These are phyloP conservation scores for Dimargaris cristalligena DNA, from an alignment of 192 early-diverging fungal species.

Conservation along the genomic window DNA sequence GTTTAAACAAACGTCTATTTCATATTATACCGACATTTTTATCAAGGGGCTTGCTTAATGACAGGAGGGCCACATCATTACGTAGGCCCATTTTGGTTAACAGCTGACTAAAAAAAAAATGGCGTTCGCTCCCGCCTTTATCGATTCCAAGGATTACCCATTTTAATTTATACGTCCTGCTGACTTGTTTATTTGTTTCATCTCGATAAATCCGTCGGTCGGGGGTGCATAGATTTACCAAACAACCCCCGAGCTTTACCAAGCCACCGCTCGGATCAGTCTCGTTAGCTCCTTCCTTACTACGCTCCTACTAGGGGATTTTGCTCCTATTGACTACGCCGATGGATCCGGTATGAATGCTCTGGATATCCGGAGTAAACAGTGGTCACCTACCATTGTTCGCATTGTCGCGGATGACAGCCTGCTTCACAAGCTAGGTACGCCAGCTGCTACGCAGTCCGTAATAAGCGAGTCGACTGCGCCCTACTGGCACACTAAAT, in stretches of 20 bases:
- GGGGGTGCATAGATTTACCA: too few relatives aligned
- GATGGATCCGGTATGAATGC: slow-evolving; percentile 2
- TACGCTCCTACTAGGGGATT: not conserved
- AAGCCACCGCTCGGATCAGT: not conserved
- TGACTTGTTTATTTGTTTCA: too few relatives aligned
- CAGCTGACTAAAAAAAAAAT: too few relatives aligned
- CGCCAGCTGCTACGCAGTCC: not conserved
- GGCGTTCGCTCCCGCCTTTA: too few relatives aligned
- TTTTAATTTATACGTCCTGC: too few relatives aligned
- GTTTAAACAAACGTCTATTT: too few relatives aligned
- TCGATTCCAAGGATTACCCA: too few relatives aligned
- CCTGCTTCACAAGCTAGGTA: not conserved
- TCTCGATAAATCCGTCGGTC: too few relatives aligned
- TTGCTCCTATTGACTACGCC: not conserved
- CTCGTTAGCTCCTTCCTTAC: not conserved
- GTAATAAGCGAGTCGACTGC: not conserved
- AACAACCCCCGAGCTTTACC: not conserved
- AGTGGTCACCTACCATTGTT: not conserved
- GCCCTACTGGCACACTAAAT: not conserved
- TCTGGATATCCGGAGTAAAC: not conserved
- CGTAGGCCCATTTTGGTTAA: too few relatives aligned
- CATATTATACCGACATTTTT: too few relatives aligned
- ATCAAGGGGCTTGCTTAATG: too few relatives aligned
- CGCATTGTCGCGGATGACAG: not conserved
- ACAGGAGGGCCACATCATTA: too few relatives aligned